Evolutionary conservation across 1,284 basidiomycete genomes (phyloP).

Genomic region (Anthracocystis walkeri): DNA sequence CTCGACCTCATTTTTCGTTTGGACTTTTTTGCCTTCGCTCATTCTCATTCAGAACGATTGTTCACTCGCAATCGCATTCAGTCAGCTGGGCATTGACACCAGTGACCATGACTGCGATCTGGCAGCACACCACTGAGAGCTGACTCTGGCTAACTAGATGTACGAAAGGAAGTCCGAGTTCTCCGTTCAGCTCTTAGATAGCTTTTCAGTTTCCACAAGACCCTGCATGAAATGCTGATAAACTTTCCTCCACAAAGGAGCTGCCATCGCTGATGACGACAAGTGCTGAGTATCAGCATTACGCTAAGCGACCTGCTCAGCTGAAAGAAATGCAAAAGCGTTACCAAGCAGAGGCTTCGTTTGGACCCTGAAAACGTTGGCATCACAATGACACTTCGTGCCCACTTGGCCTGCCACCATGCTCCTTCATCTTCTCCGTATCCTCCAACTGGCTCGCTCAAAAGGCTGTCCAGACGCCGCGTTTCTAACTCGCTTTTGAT

Average conservation of each 20-base stretch:
- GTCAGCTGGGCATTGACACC: too few relatives aligned
- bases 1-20: not conserved
- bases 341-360: not conserved
- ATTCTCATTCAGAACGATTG: too few relatives aligned
- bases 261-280: not conserved
- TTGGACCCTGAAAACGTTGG: conserved; percentile 2
- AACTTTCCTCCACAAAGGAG: too few relatives aligned
- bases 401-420: too few relatives aligned
- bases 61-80: too few relatives aligned
- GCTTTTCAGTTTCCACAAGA: not conserved
- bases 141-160: too few relatives aligned
- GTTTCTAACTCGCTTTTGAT: not conserved
- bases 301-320: conserved; percentile 11
- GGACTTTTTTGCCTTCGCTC: not conserved
- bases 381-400: too few relatives aligned
- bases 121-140: too few relatives aligned
- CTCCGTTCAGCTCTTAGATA: too few relatives aligned
- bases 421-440: not conserved
- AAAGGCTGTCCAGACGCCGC: not conserved
- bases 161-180: too few relatives aligned
- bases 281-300: conserved; percentile 6
- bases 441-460: not conserved
- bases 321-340: not conserved
- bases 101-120: too few relatives aligned
- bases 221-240: conserved; percentile 5